These are phyloP conservation scores for Rhizoclosmatium sp. DNA, from an alignment of 192 early-diverging fungal genomes.

Conservation along the genomic window DNA sequence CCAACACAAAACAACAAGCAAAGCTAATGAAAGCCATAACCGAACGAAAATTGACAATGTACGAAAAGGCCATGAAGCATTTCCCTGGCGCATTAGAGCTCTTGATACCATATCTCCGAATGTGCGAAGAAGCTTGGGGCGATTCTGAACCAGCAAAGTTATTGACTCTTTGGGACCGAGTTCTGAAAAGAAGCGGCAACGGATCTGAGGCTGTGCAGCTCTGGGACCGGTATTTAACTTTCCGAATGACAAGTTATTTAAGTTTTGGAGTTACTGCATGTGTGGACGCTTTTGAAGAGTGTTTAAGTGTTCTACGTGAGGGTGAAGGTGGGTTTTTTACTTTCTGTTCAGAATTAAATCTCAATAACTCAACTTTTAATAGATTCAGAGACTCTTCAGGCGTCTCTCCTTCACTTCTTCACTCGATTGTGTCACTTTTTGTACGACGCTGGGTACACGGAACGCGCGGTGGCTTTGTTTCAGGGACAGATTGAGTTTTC, in stretches of 20 bases:
- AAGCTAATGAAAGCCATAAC: slow-evolving; percentile 31
- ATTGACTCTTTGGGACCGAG: slow-evolving; percentile 52
- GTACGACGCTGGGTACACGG: slow-evolving; percentile 45
- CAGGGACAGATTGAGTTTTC: slow-evolving; percentile 60
- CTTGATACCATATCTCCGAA: slow-evolving; percentile 39
- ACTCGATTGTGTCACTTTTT: slow-evolving; percentile 41
- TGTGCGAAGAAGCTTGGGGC: slow-evolving; percentile 33
- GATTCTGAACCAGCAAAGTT: slow-evolving; percentile 37
- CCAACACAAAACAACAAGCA: background rate
- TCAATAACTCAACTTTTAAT: slow-evolving; percentile 3
- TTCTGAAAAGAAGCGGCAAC: slow-evolving; percentile 28
- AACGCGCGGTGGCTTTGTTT: slow-evolving; percentile 50
- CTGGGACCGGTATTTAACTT: slow-evolving; percentile 57
- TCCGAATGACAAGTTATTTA: slow-evolving; percentile 49
- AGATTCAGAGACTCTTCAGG: slow-evolving; percentile 33
- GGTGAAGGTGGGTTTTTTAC: slow-evolving; percentile 9
- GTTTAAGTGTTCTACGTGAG: slow-evolving; percentile 31
- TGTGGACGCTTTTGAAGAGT: slow-evolving; percentile 48
- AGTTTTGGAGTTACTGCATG: slow-evolving; percentile 45
- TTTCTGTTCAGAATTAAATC: background rate
- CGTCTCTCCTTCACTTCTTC: slow-evolving; percentile 45
- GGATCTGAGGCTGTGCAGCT: slow-evolving; percentile 34
- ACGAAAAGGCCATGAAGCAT: slow-evolving; percentile 49
- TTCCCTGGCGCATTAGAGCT: slow-evolving; percentile 40
- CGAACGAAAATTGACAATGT: slow-evolving; percentile 56